Evolutionary conservation across 176 grass and related monocot genomes (phyloP).

Genomic region (Ampelocalamus luodianensis): DNA sequence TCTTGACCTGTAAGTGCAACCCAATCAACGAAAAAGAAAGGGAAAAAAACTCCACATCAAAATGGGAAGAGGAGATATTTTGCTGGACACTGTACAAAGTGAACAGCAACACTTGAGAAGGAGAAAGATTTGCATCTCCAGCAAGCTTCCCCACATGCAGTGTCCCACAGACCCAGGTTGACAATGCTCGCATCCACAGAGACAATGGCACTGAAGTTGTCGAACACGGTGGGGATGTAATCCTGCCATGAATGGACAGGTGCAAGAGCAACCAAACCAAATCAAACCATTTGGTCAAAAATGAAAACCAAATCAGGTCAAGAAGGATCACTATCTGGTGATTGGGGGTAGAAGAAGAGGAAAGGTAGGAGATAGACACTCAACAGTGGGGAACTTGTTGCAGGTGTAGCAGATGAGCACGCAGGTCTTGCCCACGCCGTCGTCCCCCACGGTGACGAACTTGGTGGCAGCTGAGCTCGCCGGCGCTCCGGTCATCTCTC

Average conservation of each 20-base stretch:
- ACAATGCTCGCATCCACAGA: constrained; percentile 72
- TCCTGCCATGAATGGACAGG: constrained; percentile 46
- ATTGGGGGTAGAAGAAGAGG: background rate
- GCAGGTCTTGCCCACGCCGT: constrained; percentile 91
- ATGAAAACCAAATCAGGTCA: too few species aligned
- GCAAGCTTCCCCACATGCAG: constrained; percentile 49
- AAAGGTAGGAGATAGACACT: background rate
- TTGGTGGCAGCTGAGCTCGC: constrained; percentile 30
- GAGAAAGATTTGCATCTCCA: background rate
- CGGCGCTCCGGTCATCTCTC: constrained; percentile 42
- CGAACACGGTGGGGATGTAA: constrained; percentile 74
- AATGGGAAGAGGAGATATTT: background rate
- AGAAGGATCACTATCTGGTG: background rate
- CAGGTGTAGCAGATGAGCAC: constrained; percentile 99
- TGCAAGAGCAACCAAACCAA: background rate
- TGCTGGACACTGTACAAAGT: background rate
- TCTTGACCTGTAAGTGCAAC: constrained; percentile 81
- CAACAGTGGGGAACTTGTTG: constrained; percentile 92
- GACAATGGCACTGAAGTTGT: constrained; percentile 81
- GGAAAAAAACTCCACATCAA: background rate
- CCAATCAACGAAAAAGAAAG: background rate
- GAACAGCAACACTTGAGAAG: background rate
- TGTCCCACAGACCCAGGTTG: constrained; percentile 73
- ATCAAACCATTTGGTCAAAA: background rate
- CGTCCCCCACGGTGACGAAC: constrained; percentile 88